phyloP scores from a whole-genome alignment of 352 stramenopile species.

The Phytopythium chamaehyphon region DNA sequence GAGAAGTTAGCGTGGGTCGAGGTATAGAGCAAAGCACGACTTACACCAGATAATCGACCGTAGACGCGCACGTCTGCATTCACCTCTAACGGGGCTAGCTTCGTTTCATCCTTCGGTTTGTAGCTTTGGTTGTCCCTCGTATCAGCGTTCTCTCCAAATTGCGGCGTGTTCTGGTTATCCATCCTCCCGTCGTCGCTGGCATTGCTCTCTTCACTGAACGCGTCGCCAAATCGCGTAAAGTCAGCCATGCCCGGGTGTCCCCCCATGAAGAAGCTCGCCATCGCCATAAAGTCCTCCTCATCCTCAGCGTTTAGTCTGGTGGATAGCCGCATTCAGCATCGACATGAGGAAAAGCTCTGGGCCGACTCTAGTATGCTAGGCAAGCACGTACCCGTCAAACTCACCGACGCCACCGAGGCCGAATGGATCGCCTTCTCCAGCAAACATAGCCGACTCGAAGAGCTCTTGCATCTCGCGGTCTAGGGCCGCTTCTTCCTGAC shows the following conservation, averaged over 20 bases:
- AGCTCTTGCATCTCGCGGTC: constrained; percentile 7
- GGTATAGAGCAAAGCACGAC: not conserved
- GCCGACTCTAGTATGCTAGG: too few species aligned
- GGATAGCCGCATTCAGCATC: not conserved
- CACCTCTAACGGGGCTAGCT: constrained; percentile 7
- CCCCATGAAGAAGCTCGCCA: constrained; percentile 38
- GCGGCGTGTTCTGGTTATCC: not conserved
- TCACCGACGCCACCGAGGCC: not conserved
- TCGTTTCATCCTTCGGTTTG: not conserved
- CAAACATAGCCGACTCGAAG: constrained; percentile 22
- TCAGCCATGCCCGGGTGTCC: constrained; percentile 12
- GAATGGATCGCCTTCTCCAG: constrained; percentile 11
- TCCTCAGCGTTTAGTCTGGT: constrained; percentile 26
- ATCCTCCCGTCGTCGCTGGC: constrained; percentile 6
- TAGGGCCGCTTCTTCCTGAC: not conserved
- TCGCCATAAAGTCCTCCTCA: constrained; percentile 32
- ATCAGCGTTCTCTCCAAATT: not conserved
- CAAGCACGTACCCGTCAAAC: not conserved
- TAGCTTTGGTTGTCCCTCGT: not conserved
- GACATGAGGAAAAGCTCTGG: too few species aligned
- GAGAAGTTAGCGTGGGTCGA: not conserved
- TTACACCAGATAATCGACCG: constrained; percentile 35
- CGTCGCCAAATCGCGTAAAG: not conserved
- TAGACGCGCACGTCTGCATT: constrained; percentile 33
- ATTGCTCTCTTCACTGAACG: not conserved